Evolutionary conservation across 2,329 filamentous ascomycete species (phyloP).

Genomic region (Tolypocladium ophioglossoides): DNA sequence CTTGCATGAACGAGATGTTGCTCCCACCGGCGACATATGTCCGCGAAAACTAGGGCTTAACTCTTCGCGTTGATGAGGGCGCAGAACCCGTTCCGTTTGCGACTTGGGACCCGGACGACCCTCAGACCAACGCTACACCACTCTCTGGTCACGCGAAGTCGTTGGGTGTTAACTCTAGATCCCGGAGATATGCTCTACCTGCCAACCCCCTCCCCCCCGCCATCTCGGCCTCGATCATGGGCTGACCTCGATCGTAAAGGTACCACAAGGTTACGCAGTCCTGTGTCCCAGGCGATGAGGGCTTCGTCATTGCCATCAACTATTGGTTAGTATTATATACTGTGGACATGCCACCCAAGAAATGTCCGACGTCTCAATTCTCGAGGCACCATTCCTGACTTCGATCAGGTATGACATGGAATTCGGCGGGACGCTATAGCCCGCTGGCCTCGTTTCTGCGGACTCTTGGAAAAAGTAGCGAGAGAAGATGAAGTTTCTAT

Average conservation of each 20-base stretch:
- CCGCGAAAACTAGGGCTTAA: conserved; percentile 18
- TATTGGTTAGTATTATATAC: conserved; percentile 50
- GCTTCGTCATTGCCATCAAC: conserved; percentile 68
- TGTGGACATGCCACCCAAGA: neutral
- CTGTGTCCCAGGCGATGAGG: conserved; percentile 55
- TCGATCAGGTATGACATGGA: conserved; percentile 65
- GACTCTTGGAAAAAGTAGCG: conserved; percentile 13
- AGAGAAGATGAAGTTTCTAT: neutral
- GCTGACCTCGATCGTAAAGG: conserved; percentile 22
- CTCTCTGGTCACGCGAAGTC: conserved; percentile 52
- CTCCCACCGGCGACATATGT: conserved; percentile 50
- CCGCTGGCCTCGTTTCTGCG: conserved; percentile 47
- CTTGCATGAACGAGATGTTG: conserved; percentile 55
- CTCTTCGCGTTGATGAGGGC: conserved; percentile 23
- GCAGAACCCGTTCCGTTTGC: conserved; percentile 49
- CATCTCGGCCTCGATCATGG: neutral
- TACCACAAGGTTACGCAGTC: conserved; percentile 75
- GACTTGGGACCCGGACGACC: conserved; percentile 62
- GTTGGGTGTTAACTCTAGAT: conserved; percentile 56
- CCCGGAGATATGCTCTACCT: conserved; percentile 75
- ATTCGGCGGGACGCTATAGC: conserved; percentile 59
- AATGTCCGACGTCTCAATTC: too few relatives aligned
- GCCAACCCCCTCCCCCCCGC: too few relatives aligned
- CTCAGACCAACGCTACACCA: conserved; percentile 34
- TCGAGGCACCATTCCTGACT: neutral